Percentiles rank a stretch among this genome's conserved stretches.
Conservation (phyloP, 805 yeast genomes). For the Spathaspora passalidarum region DNA sequence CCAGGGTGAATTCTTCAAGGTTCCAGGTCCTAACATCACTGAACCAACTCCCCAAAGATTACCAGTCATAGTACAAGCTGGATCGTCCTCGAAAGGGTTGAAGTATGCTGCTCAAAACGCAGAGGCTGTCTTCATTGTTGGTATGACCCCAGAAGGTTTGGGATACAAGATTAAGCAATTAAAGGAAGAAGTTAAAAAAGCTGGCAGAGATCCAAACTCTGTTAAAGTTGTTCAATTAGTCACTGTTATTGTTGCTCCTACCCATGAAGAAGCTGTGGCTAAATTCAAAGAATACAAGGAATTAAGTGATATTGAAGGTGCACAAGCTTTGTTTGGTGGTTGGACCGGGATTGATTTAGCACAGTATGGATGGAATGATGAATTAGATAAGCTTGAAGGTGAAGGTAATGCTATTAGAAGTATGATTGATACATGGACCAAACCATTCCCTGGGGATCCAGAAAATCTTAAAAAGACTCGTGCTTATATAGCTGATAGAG, state of each 20-base stretch:
- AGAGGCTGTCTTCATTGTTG: constrained; percentile 39
- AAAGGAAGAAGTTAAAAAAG: constrained; percentile 29
- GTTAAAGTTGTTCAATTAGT: constrained; percentile 37
- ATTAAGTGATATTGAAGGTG: constrained; percentile 39
- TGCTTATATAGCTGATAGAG: constrained; percentile 24
- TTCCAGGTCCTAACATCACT: constrained; percentile 43
- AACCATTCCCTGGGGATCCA: constrained; percentile 24
- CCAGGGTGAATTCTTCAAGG: constrained; percentile 38
- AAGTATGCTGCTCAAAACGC: constrained; percentile 44
- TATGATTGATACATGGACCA: constrained; percentile 31
- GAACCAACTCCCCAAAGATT: constrained; percentile 40
- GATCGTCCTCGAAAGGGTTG: constrained; percentile 40
- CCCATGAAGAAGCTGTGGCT: constrained; percentile 40
- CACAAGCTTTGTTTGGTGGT: constrained; percentile 37
- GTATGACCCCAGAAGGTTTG: constrained; percentile 28
- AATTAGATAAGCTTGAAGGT: constrained; percentile 23
- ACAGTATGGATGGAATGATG: constrained; percentile 29
- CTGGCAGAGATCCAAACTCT: constrained; percentile 31
- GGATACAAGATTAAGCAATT: constrained; percentile 26
- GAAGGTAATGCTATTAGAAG: constrained; percentile 28
- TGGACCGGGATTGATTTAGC: constrained; percentile 42
- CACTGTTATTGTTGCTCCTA: constrained; percentile 36
- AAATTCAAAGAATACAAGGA: constrained; percentile 30
- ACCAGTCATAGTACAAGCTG: constrained; percentile 46
- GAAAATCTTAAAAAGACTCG: constrained; percentile 19